phyloP scores from a whole-genome alignment of 768 basidiomycete genomes.

The Artomyces pyxidatus region DNA sequence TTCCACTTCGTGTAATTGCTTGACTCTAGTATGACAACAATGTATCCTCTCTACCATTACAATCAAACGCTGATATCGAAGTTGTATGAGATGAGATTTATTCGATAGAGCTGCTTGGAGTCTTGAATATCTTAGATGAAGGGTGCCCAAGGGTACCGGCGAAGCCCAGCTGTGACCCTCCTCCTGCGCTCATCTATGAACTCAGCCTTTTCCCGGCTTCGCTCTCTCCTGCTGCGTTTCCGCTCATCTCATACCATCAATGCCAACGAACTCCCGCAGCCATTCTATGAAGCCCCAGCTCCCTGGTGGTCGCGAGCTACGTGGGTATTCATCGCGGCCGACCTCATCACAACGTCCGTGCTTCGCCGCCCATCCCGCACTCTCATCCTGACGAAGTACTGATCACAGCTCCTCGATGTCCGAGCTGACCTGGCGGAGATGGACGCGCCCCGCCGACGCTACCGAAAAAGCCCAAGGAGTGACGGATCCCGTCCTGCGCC shows the following conservation, averaged over 20 bases:
- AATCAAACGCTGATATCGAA: no score
- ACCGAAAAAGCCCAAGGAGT: not conserved
- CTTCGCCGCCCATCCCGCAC: no score
- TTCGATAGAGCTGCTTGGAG: no score
- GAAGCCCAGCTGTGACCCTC: no score
- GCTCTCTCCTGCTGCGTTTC: not conserved
- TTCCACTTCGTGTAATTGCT: no score
- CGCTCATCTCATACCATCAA: not conserved
- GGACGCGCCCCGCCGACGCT: slow-evolving; percentile 10
- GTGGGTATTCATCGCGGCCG: slow-evolving; percentile 14
- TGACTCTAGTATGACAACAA: no score
- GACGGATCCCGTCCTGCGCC: slow-evolving; percentile 3
- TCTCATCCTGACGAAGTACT: not conserved
- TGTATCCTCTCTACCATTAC: no score
- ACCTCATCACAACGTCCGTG: slow-evolving; percentile 15
- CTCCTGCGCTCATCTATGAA: no score
- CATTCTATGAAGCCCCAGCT: slow-evolving; percentile 9
- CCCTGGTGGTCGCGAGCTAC: slow-evolving; percentile 15
- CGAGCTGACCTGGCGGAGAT: slow-evolving; percentile 15
- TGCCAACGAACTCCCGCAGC: not conserved
- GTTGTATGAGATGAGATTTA: no score
- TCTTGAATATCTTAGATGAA: no score
- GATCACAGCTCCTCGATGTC: slow-evolving; percentile 14
- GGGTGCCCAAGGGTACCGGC: no score
- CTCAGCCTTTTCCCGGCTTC: not conserved